Base-by-base conservation (phyloP, 2,329 filamentous ascomycete genomes). In the Fusarium verrucosum region DNA sequence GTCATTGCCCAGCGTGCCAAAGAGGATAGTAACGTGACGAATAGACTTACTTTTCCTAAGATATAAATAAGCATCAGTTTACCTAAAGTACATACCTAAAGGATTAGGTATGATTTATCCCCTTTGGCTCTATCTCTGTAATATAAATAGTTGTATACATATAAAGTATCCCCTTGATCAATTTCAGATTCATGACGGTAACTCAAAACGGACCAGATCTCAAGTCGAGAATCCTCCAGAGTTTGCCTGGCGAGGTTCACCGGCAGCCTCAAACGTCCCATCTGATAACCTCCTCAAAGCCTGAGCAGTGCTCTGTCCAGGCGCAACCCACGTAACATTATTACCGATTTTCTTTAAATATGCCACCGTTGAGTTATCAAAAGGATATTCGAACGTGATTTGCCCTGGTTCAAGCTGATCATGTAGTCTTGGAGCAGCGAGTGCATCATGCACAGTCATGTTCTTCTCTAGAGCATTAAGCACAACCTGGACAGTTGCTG, bases 191-290 rank as follows among this genome's bases (percentile, higher is more conserved):
- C n/a, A n/a, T n/a, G n/a, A n/a, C n/a, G n/a, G n/a, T n/a, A n/a
- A n/a, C n/a, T n/a, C n/a, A n/a, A n/a, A n/a, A 0, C 5, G 7
- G 14, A 11, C 16, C 2, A 13, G 3, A 9, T 0, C 1, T 44
- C 13, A 66, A 7, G 54, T 69, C 5, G 80, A 79, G 53, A 85
- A 87, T 0, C 91, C 92, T 3, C 87, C 92, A 16, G 90, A 92
- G 70, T 90, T 88, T 26, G 77, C 72, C 80, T 95, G 92, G 64
- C 93, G 86, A n/a, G 92, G 91, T 77, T 96, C 93, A 1, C 91
- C 88, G 1, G 88, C 91, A 1, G 92, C 92, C 75, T 94, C 91
- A 75, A 96, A 96, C 0, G 79, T 79, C 0, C 84, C 84, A 74
- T 93, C 89, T 13, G 75, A 72, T 58, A 91, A 72, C 60, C 87